Percentiles rank a stretch among this genome's conserved stretches.
Evolutionary conservation across 345 rosid species (phyloP).

Genomic region (Rubroshorea leprosula): DNA sequence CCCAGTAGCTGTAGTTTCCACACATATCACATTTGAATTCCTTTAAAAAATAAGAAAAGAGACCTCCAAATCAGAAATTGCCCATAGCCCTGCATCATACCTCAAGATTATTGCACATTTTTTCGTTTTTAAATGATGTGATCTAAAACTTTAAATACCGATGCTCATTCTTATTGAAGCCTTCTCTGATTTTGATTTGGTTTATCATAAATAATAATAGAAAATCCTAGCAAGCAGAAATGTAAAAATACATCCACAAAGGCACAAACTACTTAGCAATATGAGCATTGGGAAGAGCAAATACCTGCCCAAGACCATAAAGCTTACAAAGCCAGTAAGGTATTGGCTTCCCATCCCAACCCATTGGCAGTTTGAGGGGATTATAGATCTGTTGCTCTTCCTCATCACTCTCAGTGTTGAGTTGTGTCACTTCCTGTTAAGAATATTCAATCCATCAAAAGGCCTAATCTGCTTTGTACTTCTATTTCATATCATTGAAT

Average conservation of each 20-base stretch:
- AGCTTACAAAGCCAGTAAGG: conserved; percentile 99
- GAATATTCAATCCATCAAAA: conserved; percentile 9
- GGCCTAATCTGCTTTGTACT: too few species aligned
- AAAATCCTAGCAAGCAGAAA: background rate
- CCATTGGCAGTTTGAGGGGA: conserved; percentile 95
- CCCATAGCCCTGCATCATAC: background rate
- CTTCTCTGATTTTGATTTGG: background rate
- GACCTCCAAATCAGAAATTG: background rate
- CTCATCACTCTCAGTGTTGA: conserved; percentile 91
- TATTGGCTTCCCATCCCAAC: conserved; percentile 99
- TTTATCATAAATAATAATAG: too few species aligned
- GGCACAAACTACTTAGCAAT: too few species aligned
- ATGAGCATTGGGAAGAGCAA: background rate
- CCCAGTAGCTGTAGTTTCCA: conserved; percentile 95
- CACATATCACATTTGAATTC: conserved; percentile 97
- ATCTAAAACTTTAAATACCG: too few species aligned
- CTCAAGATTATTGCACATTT: too few species aligned
- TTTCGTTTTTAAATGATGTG: too few species aligned
- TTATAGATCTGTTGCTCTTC: conserved; percentile 91
- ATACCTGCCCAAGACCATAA: conserved; percentile 98
- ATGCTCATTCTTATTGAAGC: background rate
- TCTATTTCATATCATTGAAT: too few species aligned
- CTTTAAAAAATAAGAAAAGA: conserved; percentile 25
- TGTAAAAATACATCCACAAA: background rate
- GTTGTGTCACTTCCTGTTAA: conserved; percentile 79